phyloP scores from a whole-genome alignment of 441 rosid species.

The Isatis lusitanica region DNA sequence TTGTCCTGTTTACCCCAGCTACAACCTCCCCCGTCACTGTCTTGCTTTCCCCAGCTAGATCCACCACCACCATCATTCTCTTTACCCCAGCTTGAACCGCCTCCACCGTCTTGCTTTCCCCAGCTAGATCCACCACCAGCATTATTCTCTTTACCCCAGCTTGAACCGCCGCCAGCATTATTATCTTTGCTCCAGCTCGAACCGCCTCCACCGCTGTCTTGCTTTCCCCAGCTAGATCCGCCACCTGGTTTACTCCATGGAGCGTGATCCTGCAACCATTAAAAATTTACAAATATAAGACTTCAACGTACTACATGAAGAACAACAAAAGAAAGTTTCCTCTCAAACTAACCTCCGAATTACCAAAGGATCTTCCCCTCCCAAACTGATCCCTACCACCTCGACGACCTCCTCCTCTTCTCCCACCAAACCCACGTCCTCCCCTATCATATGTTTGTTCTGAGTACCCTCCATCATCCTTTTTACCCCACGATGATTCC shows the following conservation, averaged over 20 bases:
- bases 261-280: slow-evolving; percentile 29
- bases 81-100: slow-evolving; percentile 37
- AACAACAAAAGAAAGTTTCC: background rate
- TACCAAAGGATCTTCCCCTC: slow-evolving; percentile 48
- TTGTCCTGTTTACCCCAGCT: background rate
- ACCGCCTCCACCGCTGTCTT: slow-evolving; percentile 22
- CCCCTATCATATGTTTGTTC: slow-evolving; percentile 31
- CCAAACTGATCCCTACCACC: slow-evolving; percentile 59
- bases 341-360: slow-evolving; percentile 31
- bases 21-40: background rate
- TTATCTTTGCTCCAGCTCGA: slow-evolving; percentile 36
- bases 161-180: background rate
- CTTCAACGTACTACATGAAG: background rate
- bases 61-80: slow-evolving; percentile 12
- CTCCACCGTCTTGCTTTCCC: slow-evolving; percentile 33
- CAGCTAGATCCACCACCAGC: slow-evolving; percentile 25
- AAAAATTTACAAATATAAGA: slow-evolving; percentile 22
- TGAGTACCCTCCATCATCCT: slow-evolving; percentile 23
- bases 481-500: slow-evolving; percentile 17
- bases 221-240: slow-evolving; percentile 36
- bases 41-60: slow-evolving; percentile 34
- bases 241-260: slow-evolving; percentile 36
- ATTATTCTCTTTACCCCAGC: no score
- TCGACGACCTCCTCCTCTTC: slow-evolving; percentile 51
- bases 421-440: slow-evolving; percentile 56